A percentile compares a stretch with the other conserved stretches of the same genome.
Evolutionary conservation across 2,329 filamentous ascomycete species (phyloP).

Genomic region (Ampelomyces quisqualis): DNA sequence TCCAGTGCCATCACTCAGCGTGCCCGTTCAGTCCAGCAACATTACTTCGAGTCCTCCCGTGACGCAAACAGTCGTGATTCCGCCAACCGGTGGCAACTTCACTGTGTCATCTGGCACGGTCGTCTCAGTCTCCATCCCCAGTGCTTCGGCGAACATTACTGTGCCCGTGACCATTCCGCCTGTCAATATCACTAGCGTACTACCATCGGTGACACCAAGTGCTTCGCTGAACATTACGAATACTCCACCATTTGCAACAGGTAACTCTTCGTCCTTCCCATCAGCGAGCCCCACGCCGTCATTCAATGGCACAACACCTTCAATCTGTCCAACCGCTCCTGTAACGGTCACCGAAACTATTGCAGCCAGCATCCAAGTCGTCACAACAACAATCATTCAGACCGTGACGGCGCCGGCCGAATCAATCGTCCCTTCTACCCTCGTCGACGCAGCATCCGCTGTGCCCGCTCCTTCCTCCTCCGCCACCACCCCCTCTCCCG

Average conservation of each 20-base stretch:
- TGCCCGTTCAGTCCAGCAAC: conserved; percentile 1
- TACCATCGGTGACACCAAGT: conserved; percentile 12
- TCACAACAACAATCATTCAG: conserved; percentile 14
- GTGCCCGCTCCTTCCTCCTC: conserved; percentile 1
- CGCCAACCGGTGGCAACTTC: conserved; percentile 1
- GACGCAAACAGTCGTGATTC: not conserved
- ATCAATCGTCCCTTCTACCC: not conserved
- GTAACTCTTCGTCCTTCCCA: conserved; percentile 13
- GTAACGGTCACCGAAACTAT: conserved; percentile 11
- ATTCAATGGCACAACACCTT: conserved; percentile 12
- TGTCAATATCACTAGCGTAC: conserved; percentile 7
- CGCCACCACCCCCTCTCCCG: conserved; percentile 2
- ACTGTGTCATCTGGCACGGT: not conserved
- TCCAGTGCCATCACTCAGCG: too few relatives aligned
- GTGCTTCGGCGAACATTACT: not conserved
- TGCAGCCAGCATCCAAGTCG: conserved; percentile 12
- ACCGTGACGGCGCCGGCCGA: conserved; percentile 4
- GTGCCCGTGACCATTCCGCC: conserved; percentile 3
- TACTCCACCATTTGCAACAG: conserved; percentile 11
- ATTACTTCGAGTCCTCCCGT: conserved; percentile 2
- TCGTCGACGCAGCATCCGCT: conserved; percentile 2
- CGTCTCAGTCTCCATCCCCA: conserved; percentile 1
- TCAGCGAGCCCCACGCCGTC: conserved; percentile 15
- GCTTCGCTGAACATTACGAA: conserved; percentile 13
- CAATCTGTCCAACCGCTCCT: conserved; percentile 13